Evolutionary conservation across 2,329 filamentous ascomycete genomes (phyloP), one percentile per base, ranked within the genome.

Genomic region (Pseudocercospora crystallina): DNA sequence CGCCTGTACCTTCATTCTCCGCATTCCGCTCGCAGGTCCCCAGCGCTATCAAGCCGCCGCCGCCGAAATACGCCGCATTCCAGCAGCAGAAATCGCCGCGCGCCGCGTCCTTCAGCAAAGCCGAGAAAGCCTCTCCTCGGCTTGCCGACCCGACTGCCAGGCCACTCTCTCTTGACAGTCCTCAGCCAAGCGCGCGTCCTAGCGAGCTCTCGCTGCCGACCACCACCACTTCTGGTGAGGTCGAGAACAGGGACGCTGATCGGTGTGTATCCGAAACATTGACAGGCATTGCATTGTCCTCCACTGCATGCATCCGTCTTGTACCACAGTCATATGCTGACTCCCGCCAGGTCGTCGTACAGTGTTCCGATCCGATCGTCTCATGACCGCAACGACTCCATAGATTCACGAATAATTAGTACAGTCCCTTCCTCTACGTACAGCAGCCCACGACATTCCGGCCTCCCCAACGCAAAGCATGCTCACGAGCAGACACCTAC

Each of bases 61-160:
- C 37, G 30, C 33, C 36, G 11, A 33, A 52, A 40, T 17, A 50
- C 45, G 42, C 50, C 49, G 80, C 61, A 67, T 82, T 55, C 80
- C 79, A 54, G 68, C 47, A 50, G 12, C 53, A 74, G 73, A 69
- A 72, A 55, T 75, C 77, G 44, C 73, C 77, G 56, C 66, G 77
- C 48, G 69, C 75, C 50, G 65, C 66, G 47, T 73, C 69, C 41
- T 74, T 73, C 61, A 70, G 70, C 32, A 65, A 66, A 49, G 65
- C 69, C 58, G 70, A 65, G 67, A 74, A 63, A 69, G 73, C 60
- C 67, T 77, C 65, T 60, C 73, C 59, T 42, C 64, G 63, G 49
- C 54, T 63, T 58, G 56, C 56, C 55, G 62, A 65, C 14, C 58
- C 60, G 17, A 49, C 49, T 14, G 55, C 57, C 38, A 56, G 65